These are phyloP conservation scores for Hypoxylon sp. DNA, from an alignment of 2,329 filamentous ascomycete species.

Conservation along the genomic window DNA sequence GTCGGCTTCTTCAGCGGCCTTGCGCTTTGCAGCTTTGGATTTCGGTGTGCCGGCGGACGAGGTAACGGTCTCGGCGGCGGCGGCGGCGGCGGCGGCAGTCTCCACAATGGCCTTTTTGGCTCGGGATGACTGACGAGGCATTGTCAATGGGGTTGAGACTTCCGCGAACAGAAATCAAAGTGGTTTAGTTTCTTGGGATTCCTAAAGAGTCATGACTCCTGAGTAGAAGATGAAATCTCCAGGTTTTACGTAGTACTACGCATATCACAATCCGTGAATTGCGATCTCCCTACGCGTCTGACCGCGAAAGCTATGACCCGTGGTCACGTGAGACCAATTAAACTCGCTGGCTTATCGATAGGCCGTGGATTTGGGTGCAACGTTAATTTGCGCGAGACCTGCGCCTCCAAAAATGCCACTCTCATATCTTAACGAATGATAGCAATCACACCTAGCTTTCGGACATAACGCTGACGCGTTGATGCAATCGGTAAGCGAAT, in stretches of 20 bases:
- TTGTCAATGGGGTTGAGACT: slow-evolving; percentile 24
- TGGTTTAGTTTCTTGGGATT: background rate
- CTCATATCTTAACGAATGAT: background rate
- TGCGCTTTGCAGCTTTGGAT: slow-evolving; percentile 44
- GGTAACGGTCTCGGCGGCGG: slow-evolving; percentile 43
- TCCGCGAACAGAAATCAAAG: slow-evolving; percentile 1
- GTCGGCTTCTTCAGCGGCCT: slow-evolving; percentile 40
- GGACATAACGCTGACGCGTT: slow-evolving; percentile 3
- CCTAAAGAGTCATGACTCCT: slow-evolving; percentile 5
- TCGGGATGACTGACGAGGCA: slow-evolving; percentile 45
- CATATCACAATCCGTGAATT: slow-evolving; percentile 7
- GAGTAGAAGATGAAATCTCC: background rate
- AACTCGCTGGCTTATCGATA: slow-evolving; percentile 24
- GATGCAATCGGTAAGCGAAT: slow-evolving; percentile 16
- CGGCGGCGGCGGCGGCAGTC: slow-evolving; percentile 37
- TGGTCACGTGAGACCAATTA: slow-evolving; percentile 42
- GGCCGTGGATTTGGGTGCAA: background rate
- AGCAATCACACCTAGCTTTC: background rate
- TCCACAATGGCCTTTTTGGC: slow-evolving; percentile 35
- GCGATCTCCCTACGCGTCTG: slow-evolving; percentile 30
- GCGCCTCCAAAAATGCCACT: background rate
- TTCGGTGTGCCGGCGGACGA: slow-evolving; percentile 46
- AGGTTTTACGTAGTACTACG: background rate
- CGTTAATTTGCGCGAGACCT: background rate
- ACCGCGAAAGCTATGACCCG: slow-evolving; percentile 40